These are phyloP conservation scores for Xylariaceae sp. DNA, from an alignment of 2,329 filamentous ascomycete species.

Conservation along the genomic window DNA sequence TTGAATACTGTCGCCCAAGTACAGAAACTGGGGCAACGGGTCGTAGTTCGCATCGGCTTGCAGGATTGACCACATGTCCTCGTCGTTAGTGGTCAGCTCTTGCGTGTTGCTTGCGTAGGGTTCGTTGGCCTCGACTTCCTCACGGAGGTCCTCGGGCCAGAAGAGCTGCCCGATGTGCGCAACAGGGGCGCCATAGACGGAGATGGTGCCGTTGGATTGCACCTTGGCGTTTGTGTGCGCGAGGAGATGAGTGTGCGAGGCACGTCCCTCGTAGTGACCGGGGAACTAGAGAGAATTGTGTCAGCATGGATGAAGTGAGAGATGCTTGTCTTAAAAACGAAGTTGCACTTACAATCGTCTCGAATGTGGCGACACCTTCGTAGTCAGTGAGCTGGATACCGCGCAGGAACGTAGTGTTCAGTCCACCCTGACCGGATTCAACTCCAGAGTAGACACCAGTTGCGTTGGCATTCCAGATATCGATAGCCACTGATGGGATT, in stretches of 20 bases:
- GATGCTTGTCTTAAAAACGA: neutral
- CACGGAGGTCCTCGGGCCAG: slow-evolving; percentile 30
- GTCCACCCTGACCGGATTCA: slow-evolving; percentile 31
- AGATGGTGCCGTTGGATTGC: slow-evolving; percentile 31
- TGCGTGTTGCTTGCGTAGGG: slow-evolving; percentile 32
- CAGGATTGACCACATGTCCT: slow-evolving; percentile 33
- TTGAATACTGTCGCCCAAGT: slow-evolving; percentile 46
- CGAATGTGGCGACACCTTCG: slow-evolving; percentile 47
- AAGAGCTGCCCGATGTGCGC: slow-evolving; percentile 35
- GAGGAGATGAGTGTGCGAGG: slow-evolving; percentile 42
- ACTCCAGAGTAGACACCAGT: slow-evolving; percentile 41
- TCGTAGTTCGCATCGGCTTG: slow-evolving; percentile 34
- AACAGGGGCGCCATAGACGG: slow-evolving; percentile 27
- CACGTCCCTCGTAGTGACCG: slow-evolving; percentile 39
- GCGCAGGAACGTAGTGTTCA: slow-evolving; percentile 45
- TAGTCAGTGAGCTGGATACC: slow-evolving; percentile 46
- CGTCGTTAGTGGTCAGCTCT: slow-evolving; percentile 30
- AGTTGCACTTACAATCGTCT: slow-evolving; percentile 34
- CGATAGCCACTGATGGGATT: slow-evolving; percentile 39
- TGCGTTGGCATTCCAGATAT: slow-evolving; percentile 45
- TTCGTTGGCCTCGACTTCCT: slow-evolving; percentile 28
- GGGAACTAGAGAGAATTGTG: slow-evolving; percentile 33
- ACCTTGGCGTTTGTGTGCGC: slow-evolving; percentile 29
- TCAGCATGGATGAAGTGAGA: neutral
- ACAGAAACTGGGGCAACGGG: slow-evolving; percentile 51